Conservation (phyloP, 768 basidiomycete species). For the Suillus subluteus region DNA sequence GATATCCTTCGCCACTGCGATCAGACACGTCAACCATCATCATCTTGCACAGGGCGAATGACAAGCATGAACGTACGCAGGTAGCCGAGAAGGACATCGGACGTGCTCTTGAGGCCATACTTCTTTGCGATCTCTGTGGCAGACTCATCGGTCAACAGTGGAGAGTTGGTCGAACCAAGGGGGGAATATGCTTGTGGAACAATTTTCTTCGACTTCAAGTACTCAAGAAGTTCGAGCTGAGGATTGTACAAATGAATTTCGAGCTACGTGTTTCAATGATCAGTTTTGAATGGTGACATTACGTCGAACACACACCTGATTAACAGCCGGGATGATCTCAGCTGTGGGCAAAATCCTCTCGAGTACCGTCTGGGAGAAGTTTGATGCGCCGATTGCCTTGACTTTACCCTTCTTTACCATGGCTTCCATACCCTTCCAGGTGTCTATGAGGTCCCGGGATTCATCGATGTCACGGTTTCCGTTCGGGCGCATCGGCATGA, state of each 20-base stretch:
- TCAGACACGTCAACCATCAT: constrained; percentile 4
- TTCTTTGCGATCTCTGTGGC: constrained; percentile 63
- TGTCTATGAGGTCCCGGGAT: constrained; percentile 67
- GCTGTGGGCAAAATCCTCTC: constrained; percentile 71
- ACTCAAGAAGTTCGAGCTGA: constrained; percentile 67
- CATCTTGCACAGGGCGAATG: constrained; percentile 11
- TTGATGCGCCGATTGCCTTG: constrained; percentile 71
- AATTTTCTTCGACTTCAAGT: constrained; percentile 67
- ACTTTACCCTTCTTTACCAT: constrained; percentile 72
- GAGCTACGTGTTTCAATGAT: constrained; percentile 44
- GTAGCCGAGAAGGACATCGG: constrained; percentile 67
- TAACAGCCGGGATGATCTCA: constrained; percentile 68
- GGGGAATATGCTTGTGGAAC: constrained; percentile 82
- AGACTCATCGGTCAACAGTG: constrained; percentile 64
- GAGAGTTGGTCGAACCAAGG: constrained; percentile 69
- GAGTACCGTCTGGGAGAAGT: constrained; percentile 70
- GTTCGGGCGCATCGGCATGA: constrained; percentile 60
- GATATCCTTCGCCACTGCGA: constrained; percentile 61
- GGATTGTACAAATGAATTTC: constrained; percentile 79
- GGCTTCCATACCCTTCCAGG: constrained; percentile 86
- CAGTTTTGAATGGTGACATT: not conserved
- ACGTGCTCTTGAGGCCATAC: constrained; percentile 47
- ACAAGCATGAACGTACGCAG: constrained; percentile 45
- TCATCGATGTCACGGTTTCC: constrained; percentile 70
- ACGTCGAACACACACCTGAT: constrained; percentile 56